These are phyloP conservation scores for Musa beccarii DNA, from an alignment of 176 grass and related monocot genomes.

Conservation along the genomic window DNA sequence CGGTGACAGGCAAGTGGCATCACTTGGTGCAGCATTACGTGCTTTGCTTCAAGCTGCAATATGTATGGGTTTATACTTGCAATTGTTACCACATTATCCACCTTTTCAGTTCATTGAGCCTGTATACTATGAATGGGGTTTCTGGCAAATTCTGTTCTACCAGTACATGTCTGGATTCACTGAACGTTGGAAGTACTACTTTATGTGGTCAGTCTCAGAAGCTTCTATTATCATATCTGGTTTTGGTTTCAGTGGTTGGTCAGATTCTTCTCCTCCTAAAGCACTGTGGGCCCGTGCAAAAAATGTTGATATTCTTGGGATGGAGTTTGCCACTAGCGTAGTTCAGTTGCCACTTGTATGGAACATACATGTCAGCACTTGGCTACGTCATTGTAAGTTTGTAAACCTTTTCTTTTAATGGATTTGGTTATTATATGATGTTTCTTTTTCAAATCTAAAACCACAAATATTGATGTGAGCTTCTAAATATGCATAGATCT, in stretches of 20 bases:
- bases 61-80: slow-evolving; percentile 87
- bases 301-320: slow-evolving; percentile 93
- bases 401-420: slow-evolving; percentile 17
- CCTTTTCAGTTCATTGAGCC: slow-evolving; percentile 72
- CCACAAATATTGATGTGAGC: not conserved
- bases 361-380: slow-evolving; percentile 99
- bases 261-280: slow-evolving; percentile 48
- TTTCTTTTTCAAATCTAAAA: not conserved
- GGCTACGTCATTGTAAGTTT: slow-evolving; percentile 90
- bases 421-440: not conserved
- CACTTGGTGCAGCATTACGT: slow-evolving; percentile 58
- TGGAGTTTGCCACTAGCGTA: slow-evolving; percentile 71
- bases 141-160: slow-evolving; percentile 76
- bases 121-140: slow-evolving; percentile 75
- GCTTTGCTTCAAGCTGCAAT: slow-evolving; percentile 75
- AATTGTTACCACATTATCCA: slow-evolving; percentile 61
- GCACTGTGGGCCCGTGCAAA: slow-evolving; percentile 89
- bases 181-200: slow-evolving; percentile 96
- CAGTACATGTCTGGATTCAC: slow-evolving; percentile 99
- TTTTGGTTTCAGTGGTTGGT: slow-evolving; percentile 80
- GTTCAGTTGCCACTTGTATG: slow-evolving; percentile 82
- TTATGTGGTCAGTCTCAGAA: slow-evolving; percentile 98
- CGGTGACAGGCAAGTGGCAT: slow-evolving; percentile 37
- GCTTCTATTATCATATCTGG: slow-evolving; percentile 76
- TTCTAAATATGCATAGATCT: not conserved